phyloP scores from a whole-genome alignment of 208 protist species.

The Crithidia sp. region DNA sequence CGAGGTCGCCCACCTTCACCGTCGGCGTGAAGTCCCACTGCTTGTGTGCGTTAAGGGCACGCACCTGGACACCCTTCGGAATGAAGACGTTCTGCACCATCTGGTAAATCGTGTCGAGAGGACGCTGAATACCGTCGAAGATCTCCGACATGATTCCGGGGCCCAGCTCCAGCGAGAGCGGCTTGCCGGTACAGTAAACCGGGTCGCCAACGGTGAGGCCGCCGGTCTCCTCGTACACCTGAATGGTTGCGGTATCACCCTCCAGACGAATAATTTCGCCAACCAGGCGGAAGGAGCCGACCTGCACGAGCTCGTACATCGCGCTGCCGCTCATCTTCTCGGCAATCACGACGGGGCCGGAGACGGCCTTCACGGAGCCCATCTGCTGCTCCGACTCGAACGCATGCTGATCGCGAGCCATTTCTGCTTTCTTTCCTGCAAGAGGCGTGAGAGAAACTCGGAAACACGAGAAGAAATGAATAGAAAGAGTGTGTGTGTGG shows the following conservation, averaged over 20 bases:
- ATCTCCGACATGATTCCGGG: conserved; percentile 99
- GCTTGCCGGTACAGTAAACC: conserved; percentile 98
- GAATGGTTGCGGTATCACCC: conserved; percentile 99
- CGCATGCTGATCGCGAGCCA: conserved; percentile 62
- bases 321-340: conserved; percentile 98
- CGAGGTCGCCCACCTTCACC: conserved; percentile 95
- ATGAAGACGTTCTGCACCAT: conserved; percentile 98
- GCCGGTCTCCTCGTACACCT: conserved; percentile 99
- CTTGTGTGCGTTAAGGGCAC: conserved; percentile 93
- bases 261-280: conserved; percentile 99
- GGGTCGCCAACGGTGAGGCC: conserved; percentile 99
- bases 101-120: conserved; percentile 98
- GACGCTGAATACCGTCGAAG: conserved; percentile 99
- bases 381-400: conserved; percentile 85
- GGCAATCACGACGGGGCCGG: conserved; percentile 98
- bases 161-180: conserved; percentile 99
- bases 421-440: conserved; percentile 11
- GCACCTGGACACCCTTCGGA: conserved; percentile 98
- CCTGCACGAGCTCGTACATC: conserved; percentile 99
- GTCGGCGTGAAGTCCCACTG: conserved; percentile 97
- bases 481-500: not conserved
- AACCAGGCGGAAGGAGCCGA: conserved; percentile 97
- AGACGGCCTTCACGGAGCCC: conserved; percentile 92
- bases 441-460: too few species aligned
- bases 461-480: not conserved